phyloP scores from a whole-genome alignment of 2,329 filamentous ascomycete genomes.

The Fusarium agapanthi region DNA sequence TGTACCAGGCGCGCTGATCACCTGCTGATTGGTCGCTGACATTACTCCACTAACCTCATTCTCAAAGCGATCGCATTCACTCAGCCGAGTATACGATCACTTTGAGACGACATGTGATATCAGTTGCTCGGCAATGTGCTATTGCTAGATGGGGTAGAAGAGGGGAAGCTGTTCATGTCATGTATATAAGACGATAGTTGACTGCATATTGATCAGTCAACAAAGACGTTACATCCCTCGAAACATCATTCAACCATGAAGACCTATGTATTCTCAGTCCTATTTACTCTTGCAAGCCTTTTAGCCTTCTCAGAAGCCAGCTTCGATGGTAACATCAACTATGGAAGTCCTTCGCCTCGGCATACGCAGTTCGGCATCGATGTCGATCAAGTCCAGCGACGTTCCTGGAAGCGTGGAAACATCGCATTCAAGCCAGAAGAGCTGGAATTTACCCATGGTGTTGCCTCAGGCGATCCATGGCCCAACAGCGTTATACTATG shows the following conservation, averaged over 20 bases:
- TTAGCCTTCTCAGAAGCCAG: not conserved
- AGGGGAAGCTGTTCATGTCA: not conserved
- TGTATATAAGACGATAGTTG: not conserved
- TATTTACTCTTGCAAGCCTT: fast-evolving
- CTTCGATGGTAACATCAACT: constrained; percentile 2
- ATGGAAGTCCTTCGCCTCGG: not conserved
- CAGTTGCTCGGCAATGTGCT: not conserved
- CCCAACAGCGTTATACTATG: not conserved
- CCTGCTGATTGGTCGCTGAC: not conserved
- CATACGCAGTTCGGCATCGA: constrained; percentile 1
- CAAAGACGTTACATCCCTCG: fast-evolving
- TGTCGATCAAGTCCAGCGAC: not conserved
- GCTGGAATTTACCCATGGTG: not conserved
- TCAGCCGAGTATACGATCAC: not conserved
- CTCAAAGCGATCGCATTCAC: not conserved
- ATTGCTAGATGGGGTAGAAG: not conserved
- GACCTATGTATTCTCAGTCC: fast-evolving
- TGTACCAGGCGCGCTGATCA: not conserved
- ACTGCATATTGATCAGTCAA: not conserved
- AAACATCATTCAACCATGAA: not conserved
- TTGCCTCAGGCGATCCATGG: constrained; percentile 1
- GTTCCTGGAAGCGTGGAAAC: constrained; percentile 1
- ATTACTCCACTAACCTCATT: not conserved
- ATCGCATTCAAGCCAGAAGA: not conserved
- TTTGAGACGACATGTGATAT: not conserved